Evolutionary conservation across 768 basidiomycete species (phyloP).

Genomic region (Omphalotus guepiniiformis): DNA sequence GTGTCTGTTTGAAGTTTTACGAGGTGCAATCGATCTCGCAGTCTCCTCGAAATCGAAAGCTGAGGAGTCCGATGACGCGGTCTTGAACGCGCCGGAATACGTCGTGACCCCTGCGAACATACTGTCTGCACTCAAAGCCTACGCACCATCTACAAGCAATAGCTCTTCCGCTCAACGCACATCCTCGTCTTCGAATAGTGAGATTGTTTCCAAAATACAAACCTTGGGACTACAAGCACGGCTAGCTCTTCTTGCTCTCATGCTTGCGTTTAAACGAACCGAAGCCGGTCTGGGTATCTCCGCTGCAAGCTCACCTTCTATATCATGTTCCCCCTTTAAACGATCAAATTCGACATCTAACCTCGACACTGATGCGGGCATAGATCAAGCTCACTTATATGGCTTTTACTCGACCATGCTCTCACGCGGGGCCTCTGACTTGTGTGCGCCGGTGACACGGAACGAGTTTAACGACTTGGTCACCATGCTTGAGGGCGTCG

Average conservation of each 20-base stretch:
- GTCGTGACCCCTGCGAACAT: conserved; percentile 66
- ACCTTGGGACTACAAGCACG: conserved; percentile 73
- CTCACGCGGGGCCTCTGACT: conserved; percentile 45
- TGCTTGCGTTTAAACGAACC: conserved; percentile 61
- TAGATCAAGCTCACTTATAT: conserved; percentile 62
- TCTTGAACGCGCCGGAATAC: conserved; percentile 24
- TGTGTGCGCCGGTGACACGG: conserved; percentile 63
- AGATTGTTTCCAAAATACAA: conserved; percentile 61
- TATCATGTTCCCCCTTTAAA: conserved; percentile 53
- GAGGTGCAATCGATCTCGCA: conserved; percentile 73
- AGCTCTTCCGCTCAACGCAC: conserved; percentile 16
- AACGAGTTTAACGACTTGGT: conserved; percentile 75
- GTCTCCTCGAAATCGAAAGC: conserved; percentile 26
- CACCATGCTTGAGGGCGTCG: conserved; percentile 68
- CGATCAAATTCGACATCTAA: conserved; percentile 37
- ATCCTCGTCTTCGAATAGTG: conserved; percentile 40
- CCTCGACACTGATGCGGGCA: conserved; percentile 26
- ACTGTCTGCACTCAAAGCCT: conserved; percentile 69
- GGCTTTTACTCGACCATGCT: conserved; percentile 60
- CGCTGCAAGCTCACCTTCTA: conserved; percentile 25
- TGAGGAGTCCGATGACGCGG: conserved; percentile 10
- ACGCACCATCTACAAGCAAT: conserved; percentile 38
- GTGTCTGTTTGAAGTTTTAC: conserved; percentile 72
- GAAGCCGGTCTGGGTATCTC: conserved; percentile 54
- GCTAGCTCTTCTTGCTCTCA: conserved; percentile 57